phyloP scores from a whole-genome alignment of 2,329 filamentous ascomycete genomes.

The Neoscytalidium dimidiatum region DNA sequence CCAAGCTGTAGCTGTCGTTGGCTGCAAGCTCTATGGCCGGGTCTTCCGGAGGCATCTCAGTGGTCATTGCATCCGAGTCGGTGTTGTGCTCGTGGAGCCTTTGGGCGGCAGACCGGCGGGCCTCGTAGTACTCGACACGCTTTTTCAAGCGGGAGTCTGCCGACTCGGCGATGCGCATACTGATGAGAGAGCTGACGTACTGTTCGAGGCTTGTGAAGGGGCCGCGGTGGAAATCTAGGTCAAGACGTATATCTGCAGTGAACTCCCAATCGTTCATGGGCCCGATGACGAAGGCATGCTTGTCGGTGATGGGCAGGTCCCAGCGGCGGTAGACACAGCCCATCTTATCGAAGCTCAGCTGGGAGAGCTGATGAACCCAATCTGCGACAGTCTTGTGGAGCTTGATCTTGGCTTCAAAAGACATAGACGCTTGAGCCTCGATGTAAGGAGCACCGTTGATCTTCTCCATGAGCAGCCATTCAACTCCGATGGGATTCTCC shows the following conservation, averaged over 20 bases:
- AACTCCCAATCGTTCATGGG: not conserved
- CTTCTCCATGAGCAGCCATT: conserved; percentile 31
- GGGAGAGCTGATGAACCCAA: conserved; percentile 16
- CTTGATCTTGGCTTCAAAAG: not conserved
- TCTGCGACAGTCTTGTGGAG: conserved; percentile 1
- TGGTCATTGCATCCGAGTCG: no score
- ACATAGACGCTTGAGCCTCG: conserved; percentile 6
- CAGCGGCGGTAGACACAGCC: not conserved
- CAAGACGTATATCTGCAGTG: not conserved
- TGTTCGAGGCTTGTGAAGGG: not conserved
- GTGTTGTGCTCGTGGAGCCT: not conserved
- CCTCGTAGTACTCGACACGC: not conserved
- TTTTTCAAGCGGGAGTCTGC: not conserved
- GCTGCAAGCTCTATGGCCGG: not conserved
- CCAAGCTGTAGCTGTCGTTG: not conserved
- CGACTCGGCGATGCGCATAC: not conserved
- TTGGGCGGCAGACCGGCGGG: not conserved
- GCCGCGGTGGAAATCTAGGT: not conserved
- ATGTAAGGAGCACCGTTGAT: conserved; percentile 19
- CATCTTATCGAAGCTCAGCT: conserved; percentile 17
- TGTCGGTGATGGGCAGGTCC: fast-evolving
- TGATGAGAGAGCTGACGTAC: not conserved
- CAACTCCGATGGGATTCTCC: conserved; percentile 26
- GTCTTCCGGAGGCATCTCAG: not conserved
- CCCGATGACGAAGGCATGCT: not conserved